Evolutionary conservation across 306 rosid species (phyloP), one percentile per base, ranked within the genome.

Genomic region (Geum urbanum): DNA sequence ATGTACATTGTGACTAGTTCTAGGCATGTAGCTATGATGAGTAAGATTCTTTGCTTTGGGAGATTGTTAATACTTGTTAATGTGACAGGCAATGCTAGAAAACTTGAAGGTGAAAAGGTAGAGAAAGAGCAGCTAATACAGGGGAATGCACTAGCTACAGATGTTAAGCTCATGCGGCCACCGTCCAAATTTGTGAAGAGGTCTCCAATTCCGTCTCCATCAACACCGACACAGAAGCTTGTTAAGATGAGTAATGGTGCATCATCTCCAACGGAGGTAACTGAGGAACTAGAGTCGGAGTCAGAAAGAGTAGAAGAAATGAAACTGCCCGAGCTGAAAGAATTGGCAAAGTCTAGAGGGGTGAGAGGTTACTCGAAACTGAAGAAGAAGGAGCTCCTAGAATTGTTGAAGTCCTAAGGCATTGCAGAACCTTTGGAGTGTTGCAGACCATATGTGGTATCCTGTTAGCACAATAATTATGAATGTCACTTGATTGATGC

Each of bases 351-450:
- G 78, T 79, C 85, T 61, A 82, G 86, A 71, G 86, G 84, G 69
- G 49, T 86, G 0, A 80, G 54, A 82, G 86, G 95, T 47, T 86
- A 88, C 84, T 84, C 89, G 0, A 88, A 84, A 69, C 77, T 86
- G 16, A 88, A 76, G 81, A 88, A 86, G 67, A 73, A 39, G 15
- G 87, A 86, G 72, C 91, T 88, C 1, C 35, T 84, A 19, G 50
- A 73, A 67, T 19, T 82, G 35, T 73, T 85, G 32, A 43, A 54
- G 35, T 65, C 83, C 32, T 72, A 70, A 27, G 40, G 32, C 53
- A 32, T n/a, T 18, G 5, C 8, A 5, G 13, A 49, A 39, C 14
- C 61, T 46, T 47, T 12, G 18, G 4, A 1, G 32, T 14, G 7
- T 24, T 24, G 16, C 27, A 56, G 40, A 56, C 62, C 32, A 27